A percentile compares a stretch with the other conserved stretches of the same genome.
Evolutionary conservation across 805 yeast species (phyloP).

Genomic region (Alloascoidea africana): DNA sequence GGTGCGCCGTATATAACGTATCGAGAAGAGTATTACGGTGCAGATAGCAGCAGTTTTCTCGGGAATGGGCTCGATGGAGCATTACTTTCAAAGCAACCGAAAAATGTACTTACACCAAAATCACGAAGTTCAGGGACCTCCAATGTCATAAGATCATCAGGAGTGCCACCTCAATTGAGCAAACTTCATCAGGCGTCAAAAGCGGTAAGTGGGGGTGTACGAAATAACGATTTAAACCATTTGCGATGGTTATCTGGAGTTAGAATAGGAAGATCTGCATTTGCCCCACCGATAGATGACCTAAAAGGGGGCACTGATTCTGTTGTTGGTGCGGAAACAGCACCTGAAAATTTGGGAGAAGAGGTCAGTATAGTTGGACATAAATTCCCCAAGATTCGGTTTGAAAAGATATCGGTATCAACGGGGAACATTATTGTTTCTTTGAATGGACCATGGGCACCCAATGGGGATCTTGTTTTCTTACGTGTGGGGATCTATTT

Average conservation of each 20-base stretch:
- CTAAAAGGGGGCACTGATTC: constrained; percentile 12
- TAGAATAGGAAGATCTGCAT: constrained; percentile 44
- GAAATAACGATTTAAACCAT: constrained; percentile 28
- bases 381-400: constrained; percentile 72
- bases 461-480: constrained; percentile 37
- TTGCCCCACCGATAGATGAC: constrained; percentile 9
- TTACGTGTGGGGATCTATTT: constrained; percentile 55
- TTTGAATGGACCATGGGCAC: constrained; percentile 68
- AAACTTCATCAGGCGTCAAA: constrained; percentile 8
- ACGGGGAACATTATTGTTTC: constrained; percentile 69
- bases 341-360: constrained; percentile 65
- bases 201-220: constrained; percentile 13
- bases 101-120: background rate
- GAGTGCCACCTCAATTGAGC: no score
- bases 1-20: constrained; percentile 31
- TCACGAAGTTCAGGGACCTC: constrained; percentile 2
- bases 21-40: constrained; percentile 30
- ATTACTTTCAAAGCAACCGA: no score
- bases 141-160: no score
- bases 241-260: constrained; percentile 92
- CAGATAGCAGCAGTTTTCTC: constrained; percentile 5
- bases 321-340: constrained; percentile 7
- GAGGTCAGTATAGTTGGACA: constrained; percentile 83
- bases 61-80: background rate
- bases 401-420: constrained; percentile 79